Evolutionary conservation across 306 rosid species (phyloP).

Genomic region (Quercus parvula): DNA sequence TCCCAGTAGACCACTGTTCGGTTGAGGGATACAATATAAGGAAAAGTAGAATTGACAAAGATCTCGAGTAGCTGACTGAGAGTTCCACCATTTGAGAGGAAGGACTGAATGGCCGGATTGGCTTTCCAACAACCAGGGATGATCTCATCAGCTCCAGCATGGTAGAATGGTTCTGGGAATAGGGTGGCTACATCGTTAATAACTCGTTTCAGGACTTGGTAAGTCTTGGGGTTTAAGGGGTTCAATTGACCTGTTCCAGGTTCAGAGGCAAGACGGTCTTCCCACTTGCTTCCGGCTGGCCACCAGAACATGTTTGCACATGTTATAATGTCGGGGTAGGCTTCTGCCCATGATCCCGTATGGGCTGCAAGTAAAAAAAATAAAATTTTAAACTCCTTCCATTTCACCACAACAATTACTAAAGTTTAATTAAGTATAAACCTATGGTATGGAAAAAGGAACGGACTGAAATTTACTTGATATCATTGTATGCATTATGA

Average conservation of each 20-base stretch:
- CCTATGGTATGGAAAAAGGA: not conserved
- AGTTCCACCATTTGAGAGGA: constrained; percentile 59
- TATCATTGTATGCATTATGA: no score
- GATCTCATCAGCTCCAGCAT: constrained; percentile 73
- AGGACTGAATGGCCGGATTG: constrained; percentile 53
- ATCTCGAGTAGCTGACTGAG: constrained; percentile 64
- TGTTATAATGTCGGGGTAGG: constrained; percentile 76
- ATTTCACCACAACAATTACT: not conserved
- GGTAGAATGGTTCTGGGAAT: constrained; percentile 76
- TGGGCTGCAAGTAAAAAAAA: constrained; percentile 51
- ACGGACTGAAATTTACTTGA: not conserved
- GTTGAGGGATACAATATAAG: constrained; percentile 66
- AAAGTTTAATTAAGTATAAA: no score
- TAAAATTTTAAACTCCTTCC: not conserved
- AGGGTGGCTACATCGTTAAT: constrained; percentile 48
- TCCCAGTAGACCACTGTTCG: constrained; percentile 86
- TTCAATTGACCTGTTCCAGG: constrained; percentile 92
- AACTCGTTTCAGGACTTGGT: constrained; percentile 66
- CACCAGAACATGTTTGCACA: constrained; percentile 92
- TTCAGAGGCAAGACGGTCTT: constrained; percentile 58
- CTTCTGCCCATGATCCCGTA: constrained; percentile 87
- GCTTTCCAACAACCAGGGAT: constrained; percentile 84
- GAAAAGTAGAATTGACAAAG: constrained; percentile 67
- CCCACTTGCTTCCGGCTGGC: constrained; percentile 54
- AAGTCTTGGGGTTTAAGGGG: constrained; percentile 79